Conservation (phyloP, 1,284 basidiomycete species). For the Cryptococcus sp. region DNA sequence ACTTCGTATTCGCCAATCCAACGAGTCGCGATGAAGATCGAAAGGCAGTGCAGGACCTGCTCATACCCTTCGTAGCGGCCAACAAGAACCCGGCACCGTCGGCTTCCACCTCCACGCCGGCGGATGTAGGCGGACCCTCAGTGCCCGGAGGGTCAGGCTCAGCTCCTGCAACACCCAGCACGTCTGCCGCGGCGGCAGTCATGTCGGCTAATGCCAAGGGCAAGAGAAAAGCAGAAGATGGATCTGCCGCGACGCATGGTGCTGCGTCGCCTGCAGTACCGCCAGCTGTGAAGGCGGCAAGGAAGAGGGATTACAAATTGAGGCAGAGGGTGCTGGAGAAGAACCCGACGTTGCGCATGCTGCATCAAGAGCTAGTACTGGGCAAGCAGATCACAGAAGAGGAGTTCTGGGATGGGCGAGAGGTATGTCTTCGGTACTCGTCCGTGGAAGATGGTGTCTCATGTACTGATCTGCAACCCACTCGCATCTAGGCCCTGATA, state of each 20-base stretch:
- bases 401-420: constrained; percentile 93
- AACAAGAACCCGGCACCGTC: constrained; percentile 30
- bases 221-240: constrained; percentile 50
- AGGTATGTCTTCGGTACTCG: constrained; percentile 59
- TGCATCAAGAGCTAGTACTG: constrained; percentile 85
- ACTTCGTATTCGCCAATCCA: constrained; percentile 46
- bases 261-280: constrained; percentile 10
- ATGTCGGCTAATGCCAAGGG: constrained; percentile 21
- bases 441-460: background rate
- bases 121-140: constrained; percentile 7
- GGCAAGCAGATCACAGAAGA: constrained; percentile 80
- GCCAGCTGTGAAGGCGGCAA: constrained; percentile 14
- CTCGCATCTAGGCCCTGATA: constrained; percentile 68
- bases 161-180: constrained; percentile 15
- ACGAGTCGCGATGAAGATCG: constrained; percentile 33
- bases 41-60: constrained; percentile 45
- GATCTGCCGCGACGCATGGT: background rate
- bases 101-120: constrained; percentile 5
- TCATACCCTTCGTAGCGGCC: constrained; percentile 48
- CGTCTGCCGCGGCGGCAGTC: constrained; percentile 17
- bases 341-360: constrained; percentile 69
- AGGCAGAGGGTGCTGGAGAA: constrained; percentile 72
- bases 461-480: constrained; percentile 8
- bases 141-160: constrained; percentile 11
- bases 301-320: constrained; percentile 45